phyloP scores from a whole-genome alignment of 2,329 filamentous ascomycete genomes.

The Penicillium expansum region DNA sequence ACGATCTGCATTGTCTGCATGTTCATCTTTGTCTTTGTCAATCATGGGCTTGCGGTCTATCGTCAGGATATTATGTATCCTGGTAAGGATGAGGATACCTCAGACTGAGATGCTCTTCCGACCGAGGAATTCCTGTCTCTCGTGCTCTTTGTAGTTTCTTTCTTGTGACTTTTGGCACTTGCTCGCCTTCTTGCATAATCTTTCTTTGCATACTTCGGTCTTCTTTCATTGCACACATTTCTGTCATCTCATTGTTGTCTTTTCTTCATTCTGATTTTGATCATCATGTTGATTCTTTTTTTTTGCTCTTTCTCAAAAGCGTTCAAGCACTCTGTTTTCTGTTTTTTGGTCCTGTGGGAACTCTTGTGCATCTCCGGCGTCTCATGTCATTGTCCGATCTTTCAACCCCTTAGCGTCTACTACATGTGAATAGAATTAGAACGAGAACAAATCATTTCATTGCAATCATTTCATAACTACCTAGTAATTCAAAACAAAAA shows the following conservation, averaged over 20 bases:
- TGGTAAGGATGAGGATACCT: constrained; percentile 59
- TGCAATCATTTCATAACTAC: not conserved
- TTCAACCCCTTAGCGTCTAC: not conserved
- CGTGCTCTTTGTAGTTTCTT: not conserved
- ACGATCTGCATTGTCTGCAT: constrained; percentile 54
- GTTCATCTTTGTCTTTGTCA: constrained; percentile 54
- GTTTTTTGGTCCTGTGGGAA: not conserved
- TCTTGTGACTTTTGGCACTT: not conserved
- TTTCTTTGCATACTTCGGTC: not conserved
- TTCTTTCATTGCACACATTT: not conserved
- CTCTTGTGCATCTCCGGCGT: not conserved
- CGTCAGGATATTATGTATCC: constrained; percentile 56
- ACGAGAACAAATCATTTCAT: not conserved
- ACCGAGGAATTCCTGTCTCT: not conserved
- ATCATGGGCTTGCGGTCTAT: constrained; percentile 52
- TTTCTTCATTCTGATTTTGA: not conserved
- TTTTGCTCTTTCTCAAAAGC: constrained; percentile 1
- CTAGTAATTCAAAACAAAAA: not conserved
- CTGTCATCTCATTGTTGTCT: not conserved
- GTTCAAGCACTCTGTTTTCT: constrained; percentile 4
- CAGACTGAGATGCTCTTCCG: constrained; percentile 20
- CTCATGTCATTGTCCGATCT: not conserved
- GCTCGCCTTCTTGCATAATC: not conserved
- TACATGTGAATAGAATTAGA: constrained; percentile 5
- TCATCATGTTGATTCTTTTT: not conserved